A percentile compares a stretch with the other conserved stretches of the same genome.
Conservation (phyloP, 805 yeast species). For the Candida tibetensis region DNA sequence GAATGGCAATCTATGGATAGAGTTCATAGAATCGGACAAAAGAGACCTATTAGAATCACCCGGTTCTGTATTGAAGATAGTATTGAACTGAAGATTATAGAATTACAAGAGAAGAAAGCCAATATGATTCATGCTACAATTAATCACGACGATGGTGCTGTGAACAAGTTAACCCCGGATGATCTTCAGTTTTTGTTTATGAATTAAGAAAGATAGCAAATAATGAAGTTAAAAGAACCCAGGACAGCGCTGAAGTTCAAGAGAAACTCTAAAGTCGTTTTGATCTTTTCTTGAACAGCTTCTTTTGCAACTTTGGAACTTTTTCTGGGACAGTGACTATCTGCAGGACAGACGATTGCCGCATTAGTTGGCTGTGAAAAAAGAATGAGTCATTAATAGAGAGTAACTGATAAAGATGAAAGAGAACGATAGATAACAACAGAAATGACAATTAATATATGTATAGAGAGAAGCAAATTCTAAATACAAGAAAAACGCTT, state of each 20-base stretch:
- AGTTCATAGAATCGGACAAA: constrained; percentile 96
- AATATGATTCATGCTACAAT: constrained; percentile 97
- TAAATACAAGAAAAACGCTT: too few species aligned
- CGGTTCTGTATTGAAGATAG: constrained; percentile 94
- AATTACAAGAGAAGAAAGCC: constrained; percentile 95
- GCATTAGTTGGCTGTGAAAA: constrained; percentile 3
- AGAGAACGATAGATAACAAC: too few species aligned
- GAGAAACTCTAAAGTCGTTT: too few species aligned
- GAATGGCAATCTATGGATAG: constrained; percentile 99
- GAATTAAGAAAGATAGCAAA: constrained; percentile 56
- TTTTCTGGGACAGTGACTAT: constrained; percentile 1
- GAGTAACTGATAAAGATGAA: too few species aligned
- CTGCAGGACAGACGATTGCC: constrained; percentile 3
- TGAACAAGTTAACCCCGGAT: constrained; percentile 83
- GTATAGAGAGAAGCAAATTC: too few species aligned
- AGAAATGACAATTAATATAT: too few species aligned
- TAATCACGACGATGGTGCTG: constrained; percentile 88
- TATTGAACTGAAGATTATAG: constrained; percentile 93
- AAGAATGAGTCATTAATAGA: background rate
- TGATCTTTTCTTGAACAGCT: too few species aligned
- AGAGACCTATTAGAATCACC: constrained; percentile 88
- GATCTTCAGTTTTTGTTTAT: constrained; percentile 93
- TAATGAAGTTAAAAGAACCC: too few species aligned
- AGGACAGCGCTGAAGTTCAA: too few species aligned
- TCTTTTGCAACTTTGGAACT: background rate